Conservation (phyloP, 2,329 filamentous ascomycete genomes). For the Lasiodiplodia sp. region DNA sequence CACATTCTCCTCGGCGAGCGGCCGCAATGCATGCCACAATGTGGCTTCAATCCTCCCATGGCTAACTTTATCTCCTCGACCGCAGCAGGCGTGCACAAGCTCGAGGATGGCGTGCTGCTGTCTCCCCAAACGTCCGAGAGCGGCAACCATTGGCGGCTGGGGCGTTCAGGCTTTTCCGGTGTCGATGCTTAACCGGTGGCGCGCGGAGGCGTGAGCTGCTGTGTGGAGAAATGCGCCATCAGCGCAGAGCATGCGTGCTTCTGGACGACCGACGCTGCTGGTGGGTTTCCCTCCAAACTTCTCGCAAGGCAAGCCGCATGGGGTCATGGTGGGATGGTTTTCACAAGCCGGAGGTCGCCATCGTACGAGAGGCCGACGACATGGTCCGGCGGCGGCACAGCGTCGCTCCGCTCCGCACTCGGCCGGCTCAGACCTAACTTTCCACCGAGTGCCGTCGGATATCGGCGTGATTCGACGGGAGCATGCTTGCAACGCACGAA, state of each 20-base stretch:
- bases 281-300: not conserved
- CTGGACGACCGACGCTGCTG: not conserved
- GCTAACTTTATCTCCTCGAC: not conserved
- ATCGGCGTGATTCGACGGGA: slow-evolving; percentile 7
- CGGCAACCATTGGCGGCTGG: slow-evolving; percentile 9
- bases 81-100: not conserved
- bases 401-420: slow-evolving; percentile 16
- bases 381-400: slow-evolving; percentile 20
- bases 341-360: not conserved
- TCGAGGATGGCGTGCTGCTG: slow-evolving; percentile 2
- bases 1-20: not conserved
- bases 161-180: slow-evolving; percentile 19
- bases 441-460: slow-evolving; percentile 8
- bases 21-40: not conserved
- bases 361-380: slow-evolving; percentile 14
- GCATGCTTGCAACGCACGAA: not conserved
- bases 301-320: slow-evolving; percentile 9
- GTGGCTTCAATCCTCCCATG: slow-evolving; percentile 2
- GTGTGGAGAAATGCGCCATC: not conserved
- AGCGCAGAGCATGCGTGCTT: not conserved
- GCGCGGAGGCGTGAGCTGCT: not conserved
- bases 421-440: slow-evolving; percentile 7
- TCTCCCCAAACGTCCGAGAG: not conserved
- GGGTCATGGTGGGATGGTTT: slow-evolving; percentile 15
- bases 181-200: slow-evolving; percentile 18